Evolutionary conservation across 345 rosid genomes (phyloP).

Genomic region (Cardamine occulta): DNA sequence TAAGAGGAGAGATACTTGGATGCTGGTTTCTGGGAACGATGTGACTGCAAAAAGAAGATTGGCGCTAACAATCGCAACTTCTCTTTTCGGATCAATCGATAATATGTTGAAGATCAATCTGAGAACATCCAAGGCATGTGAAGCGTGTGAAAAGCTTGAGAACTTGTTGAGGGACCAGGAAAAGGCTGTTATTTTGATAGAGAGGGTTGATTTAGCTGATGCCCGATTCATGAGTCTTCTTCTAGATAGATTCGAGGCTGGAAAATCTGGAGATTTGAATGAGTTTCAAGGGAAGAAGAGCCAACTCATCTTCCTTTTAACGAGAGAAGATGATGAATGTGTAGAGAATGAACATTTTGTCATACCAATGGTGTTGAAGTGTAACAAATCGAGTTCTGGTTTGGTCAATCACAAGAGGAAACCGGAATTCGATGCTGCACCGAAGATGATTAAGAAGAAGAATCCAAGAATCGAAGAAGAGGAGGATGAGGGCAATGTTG

Average conservation of each 20-base stretch:
- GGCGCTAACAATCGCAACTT: constrained; percentile 64
- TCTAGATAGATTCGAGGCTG: constrained; percentile 51
- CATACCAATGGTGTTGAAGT: constrained; percentile 62
- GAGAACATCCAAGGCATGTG: constrained; percentile 34
- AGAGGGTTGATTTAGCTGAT: constrained; percentile 66
- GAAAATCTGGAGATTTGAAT: constrained; percentile 44
- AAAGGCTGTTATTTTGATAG: constrained; percentile 60
- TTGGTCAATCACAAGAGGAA: constrained; percentile 60
- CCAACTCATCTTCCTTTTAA: constrained; percentile 59
- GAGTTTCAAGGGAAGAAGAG: constrained; percentile 31
- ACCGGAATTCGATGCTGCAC: constrained; percentile 47
- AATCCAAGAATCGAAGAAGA: constrained; percentile 50
- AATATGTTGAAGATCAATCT: constrained; percentile 52
- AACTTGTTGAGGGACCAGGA: constrained; percentile 43
- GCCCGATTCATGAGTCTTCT: constrained; percentile 54
- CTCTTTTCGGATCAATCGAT: constrained; percentile 58
- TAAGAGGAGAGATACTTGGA: constrained; percentile 52
- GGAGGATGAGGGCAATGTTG: constrained; percentile 37
- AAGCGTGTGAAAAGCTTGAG: constrained; percentile 45
- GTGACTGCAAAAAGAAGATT: constrained; percentile 70
- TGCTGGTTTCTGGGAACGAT: constrained; percentile 75
- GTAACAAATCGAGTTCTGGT: constrained; percentile 41
- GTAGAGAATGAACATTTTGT: constrained; percentile 44
- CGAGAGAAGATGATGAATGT: constrained; percentile 49
- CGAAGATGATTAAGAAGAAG: constrained; percentile 46